Base-by-base conservation (phyloP, 2,329 filamentous ascomycete species). In the Clarireedia sp. region DNA sequence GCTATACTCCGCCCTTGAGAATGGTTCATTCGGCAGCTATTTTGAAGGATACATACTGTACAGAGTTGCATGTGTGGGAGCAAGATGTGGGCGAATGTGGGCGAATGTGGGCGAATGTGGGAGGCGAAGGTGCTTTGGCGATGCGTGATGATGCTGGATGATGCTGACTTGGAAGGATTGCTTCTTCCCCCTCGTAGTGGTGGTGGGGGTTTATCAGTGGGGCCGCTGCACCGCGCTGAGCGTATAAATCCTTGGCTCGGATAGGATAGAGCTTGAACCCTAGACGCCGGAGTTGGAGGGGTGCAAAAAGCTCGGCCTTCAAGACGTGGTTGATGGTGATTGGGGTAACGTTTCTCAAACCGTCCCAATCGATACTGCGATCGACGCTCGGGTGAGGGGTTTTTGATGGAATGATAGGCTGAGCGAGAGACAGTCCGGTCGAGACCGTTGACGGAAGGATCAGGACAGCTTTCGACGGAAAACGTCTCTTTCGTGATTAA, bases 261-360 rank as follows among this genome's bases (percentile, higher is more conserved):
- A 46, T 36, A 37, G 17, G 16, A 55, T 23, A 26, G 50, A 50
- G 46, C 46, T 37, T 44, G 26, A 55, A 46, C 54, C 48, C 54
- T 52, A 47, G 48, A 47, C 54, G 48, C 54, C 41, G 45, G 23
- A 33, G 26, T 40, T 41, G 46, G 46, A 48, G 46, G 45, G 46
- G 46, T 46, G 43, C 16, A 38, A 51, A 48, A 36, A 24, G 51
- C 51, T 57, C 41, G 45, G 44, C 44, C 60, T 53, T 59, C 55
- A 58, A 59, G 63, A 66, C 65, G 66, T 68, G 66, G 62, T 65
- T 54, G 54, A 56, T 55, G 55, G 36, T 66, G 61, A 67, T 67
- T 67, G 63, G 65, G 61, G 61, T 62, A 62, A 60, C 61, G 59
- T 55, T 38, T 50, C 53, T 49, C 57, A 59, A 56, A 55, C 44